Evolutionary conservation across 352 stramenopile species (phyloP).

Genomic region (Globisporangium echinulatum): DNA sequence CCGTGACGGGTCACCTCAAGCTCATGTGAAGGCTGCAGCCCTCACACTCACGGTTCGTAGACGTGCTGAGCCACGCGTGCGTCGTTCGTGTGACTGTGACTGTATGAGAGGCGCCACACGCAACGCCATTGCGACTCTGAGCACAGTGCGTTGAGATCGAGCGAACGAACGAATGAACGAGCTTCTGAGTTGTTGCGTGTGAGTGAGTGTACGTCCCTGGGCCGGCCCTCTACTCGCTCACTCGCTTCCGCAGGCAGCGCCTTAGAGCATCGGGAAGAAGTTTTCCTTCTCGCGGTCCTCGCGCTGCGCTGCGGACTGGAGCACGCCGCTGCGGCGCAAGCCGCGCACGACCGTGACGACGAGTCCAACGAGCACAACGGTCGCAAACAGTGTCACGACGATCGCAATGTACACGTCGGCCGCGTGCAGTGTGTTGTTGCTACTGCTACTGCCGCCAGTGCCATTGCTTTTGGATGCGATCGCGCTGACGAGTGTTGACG

Average conservation of each 20-base stretch:
- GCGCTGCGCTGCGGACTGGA: constrained; percentile 26
- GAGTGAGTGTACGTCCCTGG: no score
- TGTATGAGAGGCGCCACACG: no score
- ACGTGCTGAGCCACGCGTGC: no score
- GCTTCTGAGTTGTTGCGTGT: no score
- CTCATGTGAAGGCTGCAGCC: constrained; percentile 48
- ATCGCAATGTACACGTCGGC: constrained; percentile 39
- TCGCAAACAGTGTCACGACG: constrained; percentile 37
- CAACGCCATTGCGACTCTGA: no score
- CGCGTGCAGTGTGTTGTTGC: neutral
- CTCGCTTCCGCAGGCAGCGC: no score
- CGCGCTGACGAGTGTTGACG: constrained; percentile 14
- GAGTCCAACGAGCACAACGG: constrained; percentile 22
- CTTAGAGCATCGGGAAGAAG: constrained; percentile 49
- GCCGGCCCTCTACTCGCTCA: no score
- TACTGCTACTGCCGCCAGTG: neutral
- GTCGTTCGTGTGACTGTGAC: no score
- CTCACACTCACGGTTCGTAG: neutral
- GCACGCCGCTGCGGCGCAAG: constrained; percentile 28
- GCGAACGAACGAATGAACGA: no score
- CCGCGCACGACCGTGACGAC: constrained; percentile 27
- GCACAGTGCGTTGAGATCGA: no score
- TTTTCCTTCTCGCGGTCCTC: constrained; percentile 36
- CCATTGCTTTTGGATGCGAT: constrained; percentile 1
- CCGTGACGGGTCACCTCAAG: constrained; percentile 78